Evolutionary conservation across 805 yeast species (phyloP).

Genomic region (Cyberlindnera americana): DNA sequence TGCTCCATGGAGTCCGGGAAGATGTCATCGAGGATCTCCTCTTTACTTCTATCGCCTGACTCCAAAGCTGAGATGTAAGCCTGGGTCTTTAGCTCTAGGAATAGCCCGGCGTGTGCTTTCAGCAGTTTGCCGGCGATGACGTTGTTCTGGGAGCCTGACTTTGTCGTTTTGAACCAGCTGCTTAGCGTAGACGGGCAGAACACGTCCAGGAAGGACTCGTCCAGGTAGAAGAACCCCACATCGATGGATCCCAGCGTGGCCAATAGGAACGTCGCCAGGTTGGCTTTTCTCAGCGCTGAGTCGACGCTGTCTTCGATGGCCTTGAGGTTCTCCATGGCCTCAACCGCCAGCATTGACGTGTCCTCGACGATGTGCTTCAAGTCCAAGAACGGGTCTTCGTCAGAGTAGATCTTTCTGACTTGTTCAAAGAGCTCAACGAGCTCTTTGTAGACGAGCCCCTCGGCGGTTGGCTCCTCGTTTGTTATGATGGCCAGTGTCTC

Average conservation of each 20-base stretch:
- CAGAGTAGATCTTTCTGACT: slow-evolving; percentile 62
- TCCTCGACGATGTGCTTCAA: slow-evolving; percentile 71
- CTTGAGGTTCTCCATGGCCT: slow-evolving; percentile 14
- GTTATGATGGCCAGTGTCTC: slow-evolving; percentile 69
- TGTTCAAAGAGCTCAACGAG: slow-evolving; percentile 76
- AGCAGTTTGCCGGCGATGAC: slow-evolving; percentile 49
- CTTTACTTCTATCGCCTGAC: slow-evolving; percentile 52
- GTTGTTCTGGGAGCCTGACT: slow-evolving; percentile 16
- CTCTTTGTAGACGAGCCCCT: slow-evolving; percentile 59
- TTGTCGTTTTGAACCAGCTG: slow-evolving; percentile 15
- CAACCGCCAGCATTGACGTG: slow-evolving; percentile 7
- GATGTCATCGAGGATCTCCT: slow-evolving; percentile 68
- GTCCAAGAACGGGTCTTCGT: slow-evolving; percentile 67
- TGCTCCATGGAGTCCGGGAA: slow-evolving; percentile 63
- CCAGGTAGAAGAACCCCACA: slow-evolving; percentile 81
- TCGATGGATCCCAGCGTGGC: slow-evolving; percentile 83
- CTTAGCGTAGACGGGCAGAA: slow-evolving; percentile 68
- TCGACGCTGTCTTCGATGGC: slow-evolving; percentile 23
- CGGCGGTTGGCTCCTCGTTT: slow-evolving; percentile 59
- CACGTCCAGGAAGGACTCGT: slow-evolving; percentile 79
- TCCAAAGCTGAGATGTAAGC: slow-evolving; percentile 88
- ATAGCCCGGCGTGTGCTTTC: slow-evolving; percentile 77
- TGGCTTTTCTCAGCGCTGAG: slow-evolving; percentile 70
- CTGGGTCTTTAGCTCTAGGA: slow-evolving; percentile 88
- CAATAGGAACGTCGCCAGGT: slow-evolving; percentile 82